Conservation (phyloP, 108 stramenopile species). For the Fistulifera solaris region DNA sequence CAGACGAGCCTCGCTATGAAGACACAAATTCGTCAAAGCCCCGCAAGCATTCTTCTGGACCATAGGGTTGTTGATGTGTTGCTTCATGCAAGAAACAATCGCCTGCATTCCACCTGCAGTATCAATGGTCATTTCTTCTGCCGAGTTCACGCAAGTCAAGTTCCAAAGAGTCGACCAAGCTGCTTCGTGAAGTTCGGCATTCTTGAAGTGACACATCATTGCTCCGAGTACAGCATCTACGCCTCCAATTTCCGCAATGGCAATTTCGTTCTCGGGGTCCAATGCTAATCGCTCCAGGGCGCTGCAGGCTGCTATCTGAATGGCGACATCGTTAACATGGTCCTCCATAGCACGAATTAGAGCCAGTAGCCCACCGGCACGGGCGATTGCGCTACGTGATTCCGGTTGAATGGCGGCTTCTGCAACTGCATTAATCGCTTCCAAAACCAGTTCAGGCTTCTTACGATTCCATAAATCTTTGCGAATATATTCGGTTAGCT, state of each 20-base stretch:
- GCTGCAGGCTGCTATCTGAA: slow-evolving; percentile 23
- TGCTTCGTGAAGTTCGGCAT: slow-evolving; percentile 37
- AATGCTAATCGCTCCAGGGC: slow-evolving; percentile 28
- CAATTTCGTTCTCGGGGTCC: slow-evolving; percentile 29
- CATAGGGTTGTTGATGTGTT: slow-evolving; percentile 24
- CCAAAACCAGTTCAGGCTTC: slow-evolving; percentile 7
- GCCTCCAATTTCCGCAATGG: slow-evolving; percentile 34
- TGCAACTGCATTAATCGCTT: slow-evolving; percentile 16
- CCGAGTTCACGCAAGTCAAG: slow-evolving; percentile 13
- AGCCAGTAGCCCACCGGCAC: slow-evolving; percentile 29
- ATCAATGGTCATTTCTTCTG: slow-evolving; percentile 14
- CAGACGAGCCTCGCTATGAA: slow-evolving; percentile 22
- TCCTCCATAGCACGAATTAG: slow-evolving; percentile 31
- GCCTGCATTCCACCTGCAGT: slow-evolving; percentile 35
- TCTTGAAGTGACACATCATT: slow-evolving; percentile 33
- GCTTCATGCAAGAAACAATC: slow-evolving; percentile 37
- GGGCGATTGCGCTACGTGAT: slow-evolving; percentile 4
- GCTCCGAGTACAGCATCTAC: slow-evolving; percentile 39
- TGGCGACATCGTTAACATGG: slow-evolving; percentile 6
- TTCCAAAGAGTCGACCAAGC: slow-evolving; percentile 52
- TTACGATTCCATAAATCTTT: slow-evolving; percentile 35
- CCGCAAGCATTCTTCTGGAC: slow-evolving; percentile 51
- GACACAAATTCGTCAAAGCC: slow-evolving; percentile 49
- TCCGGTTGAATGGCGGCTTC: slow-evolving; percentile 11
- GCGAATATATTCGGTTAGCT: slow-evolving; percentile 20